Evolutionary conservation across 2,329 filamentous ascomycete genomes (phyloP).

Genomic region (Botrytis fragariae): DNA sequence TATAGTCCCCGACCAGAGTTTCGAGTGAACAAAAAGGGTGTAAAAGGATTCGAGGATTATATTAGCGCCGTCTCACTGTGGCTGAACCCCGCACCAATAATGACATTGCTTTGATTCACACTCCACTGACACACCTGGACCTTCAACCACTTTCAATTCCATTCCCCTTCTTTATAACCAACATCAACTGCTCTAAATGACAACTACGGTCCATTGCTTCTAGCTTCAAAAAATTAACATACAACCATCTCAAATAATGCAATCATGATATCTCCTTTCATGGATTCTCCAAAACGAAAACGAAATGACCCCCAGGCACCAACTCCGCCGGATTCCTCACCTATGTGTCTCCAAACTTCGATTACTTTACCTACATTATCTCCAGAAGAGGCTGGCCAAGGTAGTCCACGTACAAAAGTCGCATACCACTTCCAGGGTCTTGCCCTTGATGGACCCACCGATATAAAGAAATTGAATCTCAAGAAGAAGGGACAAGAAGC

Average conservation of each 20-base stretch:
- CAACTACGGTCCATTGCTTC: background rate
- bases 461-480: slow-evolving; percentile 30
- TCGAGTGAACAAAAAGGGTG: background rate
- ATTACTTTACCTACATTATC: slow-evolving; percentile 20
- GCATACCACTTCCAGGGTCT: slow-evolving; percentile 37
- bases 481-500: slow-evolving; percentile 11
- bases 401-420: slow-evolving; percentile 36
- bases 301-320: slow-evolving; percentile 18
- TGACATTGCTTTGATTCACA: background rate
- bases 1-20: background rate
- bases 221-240: background rate
- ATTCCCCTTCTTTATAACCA: background rate
- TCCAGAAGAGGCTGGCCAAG: slow-evolving; percentile 5
- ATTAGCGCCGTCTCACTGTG: background rate
- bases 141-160: background rate
- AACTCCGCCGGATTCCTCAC: slow-evolving; percentile 19
- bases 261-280: slow-evolving; percentile 11
- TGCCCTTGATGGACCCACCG: slow-evolving; percentile 26
- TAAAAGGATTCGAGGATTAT: background rate
- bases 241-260: background rate
- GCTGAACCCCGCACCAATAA: slow-evolving; percentile 15
- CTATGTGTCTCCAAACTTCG: slow-evolving; percentile 13
- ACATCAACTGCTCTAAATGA: background rate
- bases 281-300: slow-evolving; percentile 27
- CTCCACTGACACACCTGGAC: background rate